Evolutionary conservation across 805 yeast genomes (phyloP).

Genomic region (Candida succiphila): DNA sequence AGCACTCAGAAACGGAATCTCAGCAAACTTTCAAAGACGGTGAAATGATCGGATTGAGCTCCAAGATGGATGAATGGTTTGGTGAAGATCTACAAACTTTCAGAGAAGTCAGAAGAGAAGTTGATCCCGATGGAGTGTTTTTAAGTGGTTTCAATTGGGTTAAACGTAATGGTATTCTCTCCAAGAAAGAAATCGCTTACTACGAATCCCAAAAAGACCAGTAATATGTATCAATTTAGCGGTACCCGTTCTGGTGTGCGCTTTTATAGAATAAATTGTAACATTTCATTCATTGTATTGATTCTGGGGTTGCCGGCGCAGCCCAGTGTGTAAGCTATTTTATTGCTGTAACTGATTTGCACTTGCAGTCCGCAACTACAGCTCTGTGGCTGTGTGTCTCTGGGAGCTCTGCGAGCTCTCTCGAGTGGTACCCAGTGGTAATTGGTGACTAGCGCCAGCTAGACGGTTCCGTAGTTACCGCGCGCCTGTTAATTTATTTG

Average conservation of each 20-base stretch:
- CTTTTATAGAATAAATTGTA: not conserved
- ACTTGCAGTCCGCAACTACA: too few relatives aligned
- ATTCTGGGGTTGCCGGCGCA: not conserved
- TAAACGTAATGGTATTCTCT: constrained; percentile 62
- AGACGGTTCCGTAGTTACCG: too few relatives aligned
- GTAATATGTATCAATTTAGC: not conserved
- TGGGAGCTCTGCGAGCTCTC: too few relatives aligned
- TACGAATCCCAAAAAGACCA: not conserved
- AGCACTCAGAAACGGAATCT: too few relatives aligned
- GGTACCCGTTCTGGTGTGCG: not conserved
- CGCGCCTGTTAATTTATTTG: too few relatives aligned
- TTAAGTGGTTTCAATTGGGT: constrained; percentile 76
- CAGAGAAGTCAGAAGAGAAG: constrained; percentile 51
- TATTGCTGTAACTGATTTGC: too few relatives aligned
- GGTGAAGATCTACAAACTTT: constrained; percentile 58
- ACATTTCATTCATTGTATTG: not conserved
- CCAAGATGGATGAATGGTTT: constrained; percentile 66
- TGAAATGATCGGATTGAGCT: constrained; percentile 73
- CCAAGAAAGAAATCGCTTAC: constrained; percentile 12
- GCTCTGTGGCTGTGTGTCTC: too few relatives aligned
- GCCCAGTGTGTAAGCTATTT: not conserved
- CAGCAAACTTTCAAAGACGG: constrained; percentile 33
- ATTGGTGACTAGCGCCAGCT: too few relatives aligned
- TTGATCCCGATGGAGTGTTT: constrained; percentile 79
- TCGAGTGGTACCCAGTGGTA: too few relatives aligned